Percentiles rank a stretch among this genome's conserved stretches.
These are phyloP conservation scores for Beauveria rudraprayagi DNA, from an alignment of 2,329 filamentous ascomycete genomes.

Conservation along the genomic window DNA sequence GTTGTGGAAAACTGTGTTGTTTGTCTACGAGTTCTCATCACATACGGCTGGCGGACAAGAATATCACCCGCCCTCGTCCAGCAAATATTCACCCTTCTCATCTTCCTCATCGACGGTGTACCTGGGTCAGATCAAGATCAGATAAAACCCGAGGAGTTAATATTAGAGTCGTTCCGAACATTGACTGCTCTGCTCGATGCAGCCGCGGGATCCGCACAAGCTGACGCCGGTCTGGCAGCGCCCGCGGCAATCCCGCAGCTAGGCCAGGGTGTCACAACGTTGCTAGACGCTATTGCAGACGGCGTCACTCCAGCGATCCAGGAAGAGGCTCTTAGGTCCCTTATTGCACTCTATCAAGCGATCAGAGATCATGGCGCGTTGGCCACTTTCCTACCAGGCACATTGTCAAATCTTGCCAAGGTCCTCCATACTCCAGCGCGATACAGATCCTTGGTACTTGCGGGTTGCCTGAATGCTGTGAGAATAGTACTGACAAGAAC, in stretches of 20 bases:
- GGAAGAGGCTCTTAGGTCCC: conserved; percentile 55
- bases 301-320: conserved; percentile 61
- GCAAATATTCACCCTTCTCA: conserved; percentile 78
- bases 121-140: conserved; percentile 43
- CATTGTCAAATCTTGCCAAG: conserved; percentile 73
- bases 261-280: conserved; percentile 72
- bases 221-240: conserved; percentile 42
- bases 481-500: conserved; percentile 45
- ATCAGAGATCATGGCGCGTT: conserved; percentile 67
- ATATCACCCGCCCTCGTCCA: conserved; percentile 67
- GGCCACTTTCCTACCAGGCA: conserved; percentile 80
- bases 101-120: conserved; percentile 69
- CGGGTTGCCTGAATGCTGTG: conserved; percentile 52
- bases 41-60: conserved; percentile 68
- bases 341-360: conserved; percentile 53
- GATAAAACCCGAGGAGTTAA: conserved; percentile 62
- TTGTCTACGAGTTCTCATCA: conserved; percentile 65
- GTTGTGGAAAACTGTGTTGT: conserved; percentile 69
- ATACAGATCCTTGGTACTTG: conserved; percentile 50
- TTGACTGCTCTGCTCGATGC: conserved; percentile 58
- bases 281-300: conserved; percentile 65
- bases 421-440: conserved; percentile 61
- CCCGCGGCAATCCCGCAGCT: conserved; percentile 64
- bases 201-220: conserved; percentile 41
- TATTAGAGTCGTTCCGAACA: conserved; percentile 61